A percentile compares a stretch with the other conserved stretches of the same genome.
Evolutionary conservation across 2,329 filamentous ascomycete species (phyloP).

Genomic region (Seiridium unicorne): DNA sequence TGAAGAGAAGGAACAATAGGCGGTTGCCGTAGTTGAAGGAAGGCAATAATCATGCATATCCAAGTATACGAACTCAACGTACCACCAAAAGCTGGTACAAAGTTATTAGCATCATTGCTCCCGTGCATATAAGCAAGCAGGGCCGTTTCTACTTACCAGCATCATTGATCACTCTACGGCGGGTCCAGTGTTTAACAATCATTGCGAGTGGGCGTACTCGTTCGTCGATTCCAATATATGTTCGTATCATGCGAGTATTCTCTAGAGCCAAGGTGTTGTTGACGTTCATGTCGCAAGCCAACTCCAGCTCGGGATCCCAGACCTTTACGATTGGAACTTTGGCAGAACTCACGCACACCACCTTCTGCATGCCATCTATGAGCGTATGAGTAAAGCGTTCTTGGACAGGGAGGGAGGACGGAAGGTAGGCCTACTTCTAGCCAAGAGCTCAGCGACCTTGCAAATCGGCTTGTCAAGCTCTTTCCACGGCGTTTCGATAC

Average conservation of each 20-base stretch:
- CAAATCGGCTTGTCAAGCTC: constrained; percentile 81
- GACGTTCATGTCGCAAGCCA: constrained; percentile 98
- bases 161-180: constrained; percentile 89
- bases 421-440: constrained; percentile 65
- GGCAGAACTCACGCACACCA: constrained; percentile 90
- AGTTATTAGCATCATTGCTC: not conserved
- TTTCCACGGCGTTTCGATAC: constrained; percentile 89
- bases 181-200: constrained; percentile 97
- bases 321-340: constrained; percentile 99
- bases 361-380: constrained; percentile 90
- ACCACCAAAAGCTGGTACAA: constrained; percentile 72
- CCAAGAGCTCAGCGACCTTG: constrained; percentile 81
- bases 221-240: constrained; percentile 90
- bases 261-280: constrained; percentile 94
- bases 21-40: constrained; percentile 82
- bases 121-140: not conserved
- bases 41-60: constrained; percentile 98
- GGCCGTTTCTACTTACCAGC: constrained; percentile 66
- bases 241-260: constrained; percentile 97
- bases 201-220: constrained; percentile 90
- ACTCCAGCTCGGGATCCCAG: constrained; percentile 88
- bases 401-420: not conserved
- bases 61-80: constrained; percentile 98
- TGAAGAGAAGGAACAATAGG: constrained; percentile 86
- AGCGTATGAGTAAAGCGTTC: constrained; percentile 26